Evolutionary conservation across 2,329 filamentous ascomycete genomes (phyloP).

Genomic region (Fusarium temperatum): DNA sequence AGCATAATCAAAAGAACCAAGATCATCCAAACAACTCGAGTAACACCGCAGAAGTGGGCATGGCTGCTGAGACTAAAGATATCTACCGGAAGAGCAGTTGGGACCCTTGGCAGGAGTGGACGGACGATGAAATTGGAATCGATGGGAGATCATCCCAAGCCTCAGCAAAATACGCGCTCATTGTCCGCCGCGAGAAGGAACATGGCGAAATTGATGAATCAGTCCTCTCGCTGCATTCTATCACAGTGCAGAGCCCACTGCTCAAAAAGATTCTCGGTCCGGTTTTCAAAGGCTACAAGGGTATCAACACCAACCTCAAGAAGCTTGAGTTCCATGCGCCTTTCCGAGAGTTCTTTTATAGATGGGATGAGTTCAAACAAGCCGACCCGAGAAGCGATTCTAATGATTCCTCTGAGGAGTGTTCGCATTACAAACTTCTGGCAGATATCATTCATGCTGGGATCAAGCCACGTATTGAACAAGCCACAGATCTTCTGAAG

Average conservation of each 20-base stretch:
- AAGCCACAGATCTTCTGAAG: not conserved
- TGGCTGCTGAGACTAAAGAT: not conserved
- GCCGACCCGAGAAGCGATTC: not conserved
- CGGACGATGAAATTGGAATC: not conserved
- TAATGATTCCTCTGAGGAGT: not conserved
- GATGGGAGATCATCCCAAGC: not conserved
- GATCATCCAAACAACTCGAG: not conserved
- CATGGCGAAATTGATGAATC: not conserved
- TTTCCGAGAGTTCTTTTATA: constrained; percentile 12
- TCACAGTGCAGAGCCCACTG: constrained; percentile 2
- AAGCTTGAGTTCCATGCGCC: constrained; percentile 2
- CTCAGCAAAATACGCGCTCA: constrained; percentile 5
- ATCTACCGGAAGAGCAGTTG: not conserved
- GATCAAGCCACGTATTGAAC: constrained; percentile 1
- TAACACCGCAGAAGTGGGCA: not conserved
- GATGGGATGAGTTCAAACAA: not conserved
- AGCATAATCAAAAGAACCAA: not conserved
- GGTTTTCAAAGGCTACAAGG: not conserved
- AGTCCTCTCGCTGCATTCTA: not conserved
- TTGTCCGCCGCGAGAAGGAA: not conserved
- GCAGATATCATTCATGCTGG: not conserved
- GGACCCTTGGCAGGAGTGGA: constrained; percentile 7
- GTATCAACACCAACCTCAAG: constrained; percentile 11
- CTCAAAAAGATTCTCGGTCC: not conserved
- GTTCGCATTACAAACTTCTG: constrained; percentile 1